Conservation (phyloP, 192 early-diverging fungal species). For the Coemansia sp. region DNA sequence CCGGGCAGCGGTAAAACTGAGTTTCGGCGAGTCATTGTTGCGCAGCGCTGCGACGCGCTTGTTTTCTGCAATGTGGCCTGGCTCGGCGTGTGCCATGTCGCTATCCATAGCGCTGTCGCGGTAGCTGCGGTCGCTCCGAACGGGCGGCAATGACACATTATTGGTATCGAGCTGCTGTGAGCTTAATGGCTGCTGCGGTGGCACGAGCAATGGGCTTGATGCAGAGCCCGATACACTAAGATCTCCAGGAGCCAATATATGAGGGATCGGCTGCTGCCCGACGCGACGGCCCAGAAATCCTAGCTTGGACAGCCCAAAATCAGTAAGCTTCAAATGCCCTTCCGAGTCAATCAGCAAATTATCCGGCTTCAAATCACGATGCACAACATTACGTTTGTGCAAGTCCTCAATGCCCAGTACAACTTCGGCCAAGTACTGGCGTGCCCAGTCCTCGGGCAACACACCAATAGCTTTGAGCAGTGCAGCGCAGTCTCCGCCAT, state of each 20-base stretch:
- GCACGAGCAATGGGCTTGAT: background rate
- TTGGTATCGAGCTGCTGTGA: background rate
- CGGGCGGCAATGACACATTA: background rate
- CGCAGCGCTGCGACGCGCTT: slow-evolving; percentile 59
- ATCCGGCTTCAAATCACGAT: slow-evolving; percentile 76
- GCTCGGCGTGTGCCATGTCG: background rate
- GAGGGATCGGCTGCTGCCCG: slow-evolving; percentile 27
- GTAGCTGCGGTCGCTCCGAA: background rate
- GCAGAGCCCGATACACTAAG: background rate
- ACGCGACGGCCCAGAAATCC: slow-evolving; percentile 51
- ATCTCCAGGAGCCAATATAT: background rate
- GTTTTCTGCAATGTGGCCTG: slow-evolving; percentile 9
- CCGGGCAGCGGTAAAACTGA: background rate
- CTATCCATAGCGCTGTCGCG: slow-evolving; percentile 1
- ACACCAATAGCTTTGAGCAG: slow-evolving; percentile 69
- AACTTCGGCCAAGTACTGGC: slow-evolving; percentile 86
- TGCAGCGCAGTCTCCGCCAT: slow-evolving; percentile 82
- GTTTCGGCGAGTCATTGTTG: background rate
- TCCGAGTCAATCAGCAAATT: slow-evolving; percentile 87
- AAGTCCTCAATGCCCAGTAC: slow-evolving; percentile 85
- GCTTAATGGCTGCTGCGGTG: background rate
- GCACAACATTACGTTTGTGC: slow-evolving; percentile 81
- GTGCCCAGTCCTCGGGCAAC: slow-evolving; percentile 77
- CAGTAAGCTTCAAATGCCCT: slow-evolving; percentile 88
- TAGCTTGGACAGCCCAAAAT: slow-evolving; percentile 77